Conservation (phyloP, 164 flowering plant genomes). For the Stephania yunnanensis region DNA sequence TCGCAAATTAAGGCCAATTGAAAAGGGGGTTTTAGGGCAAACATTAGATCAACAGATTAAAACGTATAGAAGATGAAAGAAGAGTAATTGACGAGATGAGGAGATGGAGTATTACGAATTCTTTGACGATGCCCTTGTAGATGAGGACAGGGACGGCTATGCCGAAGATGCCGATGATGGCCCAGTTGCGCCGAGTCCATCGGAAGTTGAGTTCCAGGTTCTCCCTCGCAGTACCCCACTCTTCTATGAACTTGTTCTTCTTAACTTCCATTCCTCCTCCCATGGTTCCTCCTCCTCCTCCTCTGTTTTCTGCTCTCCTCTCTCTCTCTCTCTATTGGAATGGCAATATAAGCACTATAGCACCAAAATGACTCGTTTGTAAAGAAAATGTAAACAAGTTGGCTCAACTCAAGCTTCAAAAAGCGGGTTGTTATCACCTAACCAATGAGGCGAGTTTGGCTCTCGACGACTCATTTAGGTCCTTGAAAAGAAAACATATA, state of each 20-base stretch:
- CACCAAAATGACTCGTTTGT: no score
- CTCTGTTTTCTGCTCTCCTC: neutral
- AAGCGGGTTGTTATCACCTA: no score
- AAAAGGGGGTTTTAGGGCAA: neutral
- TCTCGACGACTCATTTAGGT: no score
- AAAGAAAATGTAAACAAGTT: no score
- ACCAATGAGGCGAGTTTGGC: no score
- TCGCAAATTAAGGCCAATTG: no score
- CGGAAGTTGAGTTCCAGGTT: slow-evolving; percentile 79
- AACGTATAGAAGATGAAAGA: neutral
- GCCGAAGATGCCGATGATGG: slow-evolving; percentile 78
- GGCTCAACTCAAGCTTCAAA: no score
- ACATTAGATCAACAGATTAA: neutral
- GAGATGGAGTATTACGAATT: slow-evolving; percentile 43
- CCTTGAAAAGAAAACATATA: no score
- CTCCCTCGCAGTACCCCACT: slow-evolving; percentile 71
- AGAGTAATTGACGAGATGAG: neutral
- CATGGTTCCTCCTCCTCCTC: slow-evolving; percentile 33
- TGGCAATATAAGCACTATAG: no score
- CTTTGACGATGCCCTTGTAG: slow-evolving; percentile 83
- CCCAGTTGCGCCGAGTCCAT: slow-evolving; percentile 78
- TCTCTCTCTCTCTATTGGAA: slow-evolving; percentile 10
- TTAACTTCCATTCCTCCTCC: slow-evolving; percentile 88
- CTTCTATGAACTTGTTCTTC: slow-evolving; percentile 77
- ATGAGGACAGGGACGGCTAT: slow-evolving; percentile 69